Conservation (phyloP, 2,329 filamentous ascomycete genomes). For the Phaeosphaeria sp. region DNA sequence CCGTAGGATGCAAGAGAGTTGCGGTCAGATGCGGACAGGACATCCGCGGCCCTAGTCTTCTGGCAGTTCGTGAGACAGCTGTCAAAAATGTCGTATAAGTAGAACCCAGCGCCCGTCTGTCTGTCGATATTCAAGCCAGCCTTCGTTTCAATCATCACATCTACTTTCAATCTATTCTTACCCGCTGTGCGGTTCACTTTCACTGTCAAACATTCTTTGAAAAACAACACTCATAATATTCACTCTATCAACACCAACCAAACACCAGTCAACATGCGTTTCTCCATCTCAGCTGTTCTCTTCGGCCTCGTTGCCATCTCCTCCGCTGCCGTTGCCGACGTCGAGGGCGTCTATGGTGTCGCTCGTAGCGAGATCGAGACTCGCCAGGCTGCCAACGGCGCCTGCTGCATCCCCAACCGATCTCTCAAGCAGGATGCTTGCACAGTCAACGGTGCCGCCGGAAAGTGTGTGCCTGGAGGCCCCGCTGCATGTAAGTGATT, state of each 20-base stretch:
- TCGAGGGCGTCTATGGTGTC: slow-evolving; percentile 19
- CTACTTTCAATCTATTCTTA: slow-evolving; percentile 16
- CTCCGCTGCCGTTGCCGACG: slow-evolving; percentile 20
- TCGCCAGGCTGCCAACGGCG: slow-evolving; percentile 20
- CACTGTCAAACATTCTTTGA: slow-evolving; percentile 12
- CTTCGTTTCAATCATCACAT: slow-evolving; percentile 16
- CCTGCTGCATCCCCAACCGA: slow-evolving; percentile 21
- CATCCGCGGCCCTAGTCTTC: not conserved
- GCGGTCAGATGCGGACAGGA: slow-evolving; percentile 8
- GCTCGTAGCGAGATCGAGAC: slow-evolving; percentile 13
- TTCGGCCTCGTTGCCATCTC: slow-evolving; percentile 26
- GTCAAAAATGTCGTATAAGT: not conserved
- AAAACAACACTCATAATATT: not conserved
- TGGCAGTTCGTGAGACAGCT: not conserved
- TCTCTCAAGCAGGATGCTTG: slow-evolving; percentile 18
- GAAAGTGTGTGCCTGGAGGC: slow-evolving; percentile 25
- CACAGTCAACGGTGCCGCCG: slow-evolving; percentile 20
- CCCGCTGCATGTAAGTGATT: slow-evolving; percentile 18
- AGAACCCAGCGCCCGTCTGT: not conserved
- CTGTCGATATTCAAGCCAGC: slow-evolving; percentile 15
- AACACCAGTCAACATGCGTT: slow-evolving; percentile 12
- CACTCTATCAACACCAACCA: slow-evolving; percentile 5
- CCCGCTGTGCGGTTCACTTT: slow-evolving; percentile 25
- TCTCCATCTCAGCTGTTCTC: slow-evolving; percentile 20
- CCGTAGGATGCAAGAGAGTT: slow-evolving; percentile 10